Conservation (phyloP, 306 rosid species). For the Canavalia gladiata region DNA sequence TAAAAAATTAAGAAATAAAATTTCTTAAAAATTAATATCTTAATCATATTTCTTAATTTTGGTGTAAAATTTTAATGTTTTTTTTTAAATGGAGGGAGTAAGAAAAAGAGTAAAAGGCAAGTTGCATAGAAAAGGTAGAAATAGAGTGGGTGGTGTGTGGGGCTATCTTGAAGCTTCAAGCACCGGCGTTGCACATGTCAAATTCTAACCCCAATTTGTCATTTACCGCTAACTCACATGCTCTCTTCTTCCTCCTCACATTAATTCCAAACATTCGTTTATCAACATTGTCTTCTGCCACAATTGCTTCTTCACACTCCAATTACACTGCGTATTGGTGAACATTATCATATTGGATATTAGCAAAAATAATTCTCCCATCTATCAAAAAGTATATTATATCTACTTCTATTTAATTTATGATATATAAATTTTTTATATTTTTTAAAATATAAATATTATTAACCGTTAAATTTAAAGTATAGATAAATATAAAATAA, state of each 20-base stretch:
- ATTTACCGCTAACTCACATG: slow-evolving; percentile 51
- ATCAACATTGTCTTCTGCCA: slow-evolving; percentile 34
- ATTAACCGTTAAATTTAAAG: too few species aligned
- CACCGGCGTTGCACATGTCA: slow-evolving; percentile 21
- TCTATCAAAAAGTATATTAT: too few species aligned
- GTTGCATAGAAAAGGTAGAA: slow-evolving; percentile 32
- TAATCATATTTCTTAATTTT: too few species aligned
- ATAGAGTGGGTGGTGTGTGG: slow-evolving; percentile 40
- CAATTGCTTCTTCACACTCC: background rate
- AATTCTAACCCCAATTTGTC: slow-evolving; percentile 46
- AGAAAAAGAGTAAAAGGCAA: slow-evolving; percentile 6
- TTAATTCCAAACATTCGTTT: slow-evolving; percentile 39
- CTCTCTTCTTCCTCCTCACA: background rate
- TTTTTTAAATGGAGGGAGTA: background rate
- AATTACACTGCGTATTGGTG: background rate
- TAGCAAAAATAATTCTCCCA: background rate
- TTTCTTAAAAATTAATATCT: too few species aligned
- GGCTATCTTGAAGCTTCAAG: slow-evolving; percentile 45
- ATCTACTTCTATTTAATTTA: too few species aligned
- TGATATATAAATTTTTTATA: too few species aligned
- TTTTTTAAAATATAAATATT: too few species aligned
- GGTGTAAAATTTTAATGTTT: too few species aligned
- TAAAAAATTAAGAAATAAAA: too few species aligned
- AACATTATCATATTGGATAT: background rate
- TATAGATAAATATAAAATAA: too few species aligned